Conservation (phyloP, 2,329 filamentous ascomycete species). For the Fusarium sp. region DNA sequence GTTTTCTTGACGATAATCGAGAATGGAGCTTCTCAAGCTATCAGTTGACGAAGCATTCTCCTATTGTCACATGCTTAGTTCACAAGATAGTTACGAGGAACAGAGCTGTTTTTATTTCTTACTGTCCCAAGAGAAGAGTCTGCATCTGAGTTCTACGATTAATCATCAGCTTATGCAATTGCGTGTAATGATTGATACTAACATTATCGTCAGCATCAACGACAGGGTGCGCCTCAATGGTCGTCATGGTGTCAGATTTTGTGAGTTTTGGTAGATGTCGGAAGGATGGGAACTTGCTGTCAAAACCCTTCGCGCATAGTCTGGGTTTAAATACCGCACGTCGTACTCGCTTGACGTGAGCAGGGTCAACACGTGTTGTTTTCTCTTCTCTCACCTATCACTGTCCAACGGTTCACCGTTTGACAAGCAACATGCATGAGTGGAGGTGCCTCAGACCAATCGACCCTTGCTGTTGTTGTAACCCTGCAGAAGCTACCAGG, state of each 20-base stretch:
- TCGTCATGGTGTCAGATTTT: constrained; percentile 7
- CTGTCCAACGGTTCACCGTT: neutral
- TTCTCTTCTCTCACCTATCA: constrained; percentile 10
- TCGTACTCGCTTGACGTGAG: neutral
- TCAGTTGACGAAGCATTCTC: constrained; percentile 22
- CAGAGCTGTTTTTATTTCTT: neutral
- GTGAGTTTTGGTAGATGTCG: neutral
- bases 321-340: constrained; percentile 17
- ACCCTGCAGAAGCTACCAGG: neutral
- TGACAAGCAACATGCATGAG: constrained; percentile 13
- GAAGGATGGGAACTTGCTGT: neutral
- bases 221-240: constrained; percentile 19
- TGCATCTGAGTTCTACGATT: accelerated
- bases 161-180: neutral
- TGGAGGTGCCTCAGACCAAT: neutral
- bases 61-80: neutral
- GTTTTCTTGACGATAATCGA: constrained; percentile 20
- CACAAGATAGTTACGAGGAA: neutral
- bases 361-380: constrained; percentile 6
- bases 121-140: constrained; percentile 7
- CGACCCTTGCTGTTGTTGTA: neutral
- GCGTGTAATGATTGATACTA: neutral
- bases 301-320: neutral
- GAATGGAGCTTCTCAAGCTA: constrained; percentile 25
- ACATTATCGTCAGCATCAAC: constrained; percentile 20